Conservation (phyloP, 2,329 filamentous ascomycete genomes). For the Neonectria hederae region DNA sequence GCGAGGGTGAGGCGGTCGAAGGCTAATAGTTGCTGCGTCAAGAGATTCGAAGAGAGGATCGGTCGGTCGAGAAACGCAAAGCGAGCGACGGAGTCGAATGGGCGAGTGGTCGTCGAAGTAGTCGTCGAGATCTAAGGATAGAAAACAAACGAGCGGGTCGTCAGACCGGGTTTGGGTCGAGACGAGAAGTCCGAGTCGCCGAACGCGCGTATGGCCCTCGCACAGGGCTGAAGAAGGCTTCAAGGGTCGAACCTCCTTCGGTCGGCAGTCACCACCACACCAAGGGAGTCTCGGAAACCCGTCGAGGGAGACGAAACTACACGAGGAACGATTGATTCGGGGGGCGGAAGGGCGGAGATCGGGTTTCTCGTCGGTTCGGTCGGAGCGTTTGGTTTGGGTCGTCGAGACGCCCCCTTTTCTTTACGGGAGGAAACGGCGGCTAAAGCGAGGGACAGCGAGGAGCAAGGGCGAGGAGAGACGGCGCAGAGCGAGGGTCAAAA, state of each 20-base stretch:
- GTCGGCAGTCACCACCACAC: background rate
- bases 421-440: conserved; percentile 18
- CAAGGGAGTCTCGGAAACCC: background rate
- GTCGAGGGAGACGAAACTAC: background rate
- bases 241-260: background rate
- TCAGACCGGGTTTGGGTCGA: background rate
- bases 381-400: conserved; percentile 2
- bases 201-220: background rate
- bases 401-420: conserved; percentile 19
- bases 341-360: background rate
- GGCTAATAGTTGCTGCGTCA: background rate
- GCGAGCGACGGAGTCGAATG: background rate
- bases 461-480: background rate
- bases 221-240: background rate
- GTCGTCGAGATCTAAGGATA: background rate
- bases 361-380: background rate
- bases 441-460: conserved; percentile 18
- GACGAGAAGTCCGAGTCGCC: background rate
- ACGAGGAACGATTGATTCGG: background rate
- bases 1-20: conserved; percentile 5
- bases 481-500: background rate
- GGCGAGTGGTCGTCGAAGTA: background rate
- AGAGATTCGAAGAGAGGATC: background rate
- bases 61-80: background rate
- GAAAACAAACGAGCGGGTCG: background rate